Base-by-base conservation (phyloP, 2,329 filamentous ascomycete genomes). In the Thielaviopsis ethacetica region DNA sequence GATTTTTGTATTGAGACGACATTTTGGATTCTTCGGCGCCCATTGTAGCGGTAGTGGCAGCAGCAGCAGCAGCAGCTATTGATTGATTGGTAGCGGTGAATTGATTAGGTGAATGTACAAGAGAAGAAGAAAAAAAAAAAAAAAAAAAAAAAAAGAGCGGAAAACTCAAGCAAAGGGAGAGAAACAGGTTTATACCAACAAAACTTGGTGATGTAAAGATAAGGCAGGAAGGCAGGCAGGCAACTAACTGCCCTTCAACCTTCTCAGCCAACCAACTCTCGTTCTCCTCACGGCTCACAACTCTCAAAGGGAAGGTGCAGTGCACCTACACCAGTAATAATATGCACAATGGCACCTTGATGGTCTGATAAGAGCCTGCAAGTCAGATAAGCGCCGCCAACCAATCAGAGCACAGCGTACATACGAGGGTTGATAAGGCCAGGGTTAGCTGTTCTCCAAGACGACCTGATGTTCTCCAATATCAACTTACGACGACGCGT, bases 1-100 rank as follows among this genome's bases (percentile, higher is more conserved):
- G 49, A 34, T 58, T 58, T 26, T 58, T 50, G 15, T 10, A 19
- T 19, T 30, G 27, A 17, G 1, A 47, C 30, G 21, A 47, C 38
- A 44, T 17, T 44, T 15, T 24, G 21, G 56, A 58, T 58, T 58
- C 27, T 24, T 58, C 49, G 56, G 27, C 52, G 51, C 56, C 56
- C 56, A 58, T 58, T 51, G 5, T 24, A 12, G 38, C 7, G 2
- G 7, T n/a, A 5, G 15, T 44, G 17, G 38, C n/a, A 17, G 7
- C 7, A 15, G 17, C 5, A n/a, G 13, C 2, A 17, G 15, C n/a
- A n/a, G 15, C 5, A n/a, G 6, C 3, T 44, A 15, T 17, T 34
- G 30, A 34, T 34, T 34, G n/a, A n/a, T n/a, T n/a, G n/a, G n/a
- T n/a, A n/a, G n/a, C n/a, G n/a, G 24, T 26, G 24, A 6, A 6